Evolutionary conservation across 2,329 filamentous ascomycete genomes (phyloP).

Genomic region (Fonsecaea nubica): DNA sequence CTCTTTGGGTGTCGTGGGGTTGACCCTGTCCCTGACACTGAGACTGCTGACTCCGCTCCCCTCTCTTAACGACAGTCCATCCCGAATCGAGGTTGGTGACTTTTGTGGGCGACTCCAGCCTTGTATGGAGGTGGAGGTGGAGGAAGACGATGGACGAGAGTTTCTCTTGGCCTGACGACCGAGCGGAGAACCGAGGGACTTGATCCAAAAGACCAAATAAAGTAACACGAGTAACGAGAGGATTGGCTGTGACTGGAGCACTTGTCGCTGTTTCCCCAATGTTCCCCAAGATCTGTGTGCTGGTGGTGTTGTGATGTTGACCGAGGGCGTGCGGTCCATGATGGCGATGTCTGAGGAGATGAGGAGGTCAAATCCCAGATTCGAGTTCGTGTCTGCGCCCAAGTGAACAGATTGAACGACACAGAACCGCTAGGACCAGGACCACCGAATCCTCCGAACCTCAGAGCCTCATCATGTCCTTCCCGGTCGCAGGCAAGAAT

Average conservation of each 20-base stretch:
- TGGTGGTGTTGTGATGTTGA: neutral
- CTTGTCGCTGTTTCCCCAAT: neutral
- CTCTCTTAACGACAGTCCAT: neutral
- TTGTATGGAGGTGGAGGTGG: neutral
- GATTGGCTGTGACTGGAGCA: neutral
- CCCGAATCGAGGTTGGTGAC: neutral
- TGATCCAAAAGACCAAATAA: no score
- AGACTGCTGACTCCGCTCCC: neutral
- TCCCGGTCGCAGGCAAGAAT: constrained; percentile 21
- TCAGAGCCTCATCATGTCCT: neutral
- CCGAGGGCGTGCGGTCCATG: neutral
- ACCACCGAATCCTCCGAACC: neutral
- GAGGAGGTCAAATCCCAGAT: no score
- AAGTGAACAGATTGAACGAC: neutral
- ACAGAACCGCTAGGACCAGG: neutral
- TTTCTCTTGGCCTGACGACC: neutral
- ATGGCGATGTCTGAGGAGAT: neutral
- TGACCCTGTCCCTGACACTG: neutral
- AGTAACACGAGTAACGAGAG: neutral
- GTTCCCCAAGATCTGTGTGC: neutral
- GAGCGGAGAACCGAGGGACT: constrained; percentile 3
- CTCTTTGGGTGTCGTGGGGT: neutral
- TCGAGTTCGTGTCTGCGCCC: neutral
- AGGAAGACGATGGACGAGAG: neutral
- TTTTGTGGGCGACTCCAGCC: neutral